Evolutionary conservation across 129 eudicot species (phyloP).

Genomic region (Artemisia argyi): DNA sequence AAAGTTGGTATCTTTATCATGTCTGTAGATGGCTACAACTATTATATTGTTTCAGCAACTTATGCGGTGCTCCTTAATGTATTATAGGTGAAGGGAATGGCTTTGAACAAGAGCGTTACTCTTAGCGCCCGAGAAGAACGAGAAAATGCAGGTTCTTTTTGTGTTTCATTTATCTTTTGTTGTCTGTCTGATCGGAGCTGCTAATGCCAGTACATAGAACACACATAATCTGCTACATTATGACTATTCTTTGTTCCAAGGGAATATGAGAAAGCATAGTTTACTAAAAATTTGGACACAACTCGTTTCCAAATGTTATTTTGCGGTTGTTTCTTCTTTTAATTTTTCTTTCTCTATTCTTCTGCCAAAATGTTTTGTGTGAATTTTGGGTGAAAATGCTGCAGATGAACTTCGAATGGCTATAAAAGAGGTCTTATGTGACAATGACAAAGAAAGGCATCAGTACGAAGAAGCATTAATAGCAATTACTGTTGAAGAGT

Average conservation of each 20-base stretch:
- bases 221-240: too few species aligned
- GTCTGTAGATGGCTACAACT: too few species aligned
- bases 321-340: neutral
- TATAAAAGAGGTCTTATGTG: conserved; percentile 92
- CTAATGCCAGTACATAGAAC: too few species aligned
- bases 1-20: too few species aligned
- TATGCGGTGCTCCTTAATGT: neutral
- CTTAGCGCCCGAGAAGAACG: conserved; percentile 76
- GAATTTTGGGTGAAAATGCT: conserved; percentile 12
- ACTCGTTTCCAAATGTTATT: conserved; percentile 1
- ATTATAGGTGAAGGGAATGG: conserved; percentile 95
- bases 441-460: conserved; percentile 51
- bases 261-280: too few species aligned
- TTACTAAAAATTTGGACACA: neutral
- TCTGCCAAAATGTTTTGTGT: conserved; percentile 2
- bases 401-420: conserved; percentile 87
- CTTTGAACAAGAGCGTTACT: conserved; percentile 68
- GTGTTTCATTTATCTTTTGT: conserved; percentile 10
- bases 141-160: conserved; percentile 70
- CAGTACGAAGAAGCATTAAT: conserved; percentile 77
- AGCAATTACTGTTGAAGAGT: conserved; percentile 90
- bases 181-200: neutral
- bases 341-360: neutral
- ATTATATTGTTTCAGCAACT: too few species aligned
- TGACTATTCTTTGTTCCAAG: too few species aligned